Evolutionary conservation across 2,329 filamentous ascomycete genomes (phyloP), one percentile per base, ranked within the genome.

Genomic region (Parafenestella ontariensis): DNA sequence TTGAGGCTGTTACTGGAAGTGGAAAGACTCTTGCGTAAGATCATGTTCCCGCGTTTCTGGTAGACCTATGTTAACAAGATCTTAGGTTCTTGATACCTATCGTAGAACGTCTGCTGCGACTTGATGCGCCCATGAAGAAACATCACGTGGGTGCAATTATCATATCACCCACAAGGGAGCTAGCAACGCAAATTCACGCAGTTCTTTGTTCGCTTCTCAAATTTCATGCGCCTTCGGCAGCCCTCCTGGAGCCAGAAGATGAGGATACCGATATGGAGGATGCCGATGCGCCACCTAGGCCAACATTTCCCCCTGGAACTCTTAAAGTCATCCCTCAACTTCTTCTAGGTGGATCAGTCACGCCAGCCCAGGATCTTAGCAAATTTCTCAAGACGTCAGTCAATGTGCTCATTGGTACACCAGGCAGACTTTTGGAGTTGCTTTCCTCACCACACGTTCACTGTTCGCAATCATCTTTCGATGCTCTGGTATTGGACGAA

Each of bases 111-210:
- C 81, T 98, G 41, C 79, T 98, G 55, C 87, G 89, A 61, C 78
- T 91, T 24, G 88, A 92, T 56, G 90, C 94, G 56, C 89, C 92
- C 2, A 87, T 92, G 29, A 96, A 95, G 77, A 92, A 89, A 70
- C 89, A 96, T 74, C 91, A 98, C 73, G 85, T 99, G 55, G 91
- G 89, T 55, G 92, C 90, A 61, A 95, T 99, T 59, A 88, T 99
- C 66, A 88, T 99, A 56, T 94, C 93, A 15, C 95, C 95, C 1
- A 99, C 92, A 24, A 87, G 95, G 76, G 95, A 99, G 77, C 83
- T 99, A 46, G 94, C 95, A 1, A 87, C 87, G 1, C 95, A 99
- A 75, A 98, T 98, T 49, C 86, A 96, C 71, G 84, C 88, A 45
- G 92, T 97, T 1, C 82, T 97, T 5, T 71, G 86, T 1, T 89